Conservation (phyloP, 768 basidiomycete genomes). For the Panaeolus papilionaceus region DNA sequence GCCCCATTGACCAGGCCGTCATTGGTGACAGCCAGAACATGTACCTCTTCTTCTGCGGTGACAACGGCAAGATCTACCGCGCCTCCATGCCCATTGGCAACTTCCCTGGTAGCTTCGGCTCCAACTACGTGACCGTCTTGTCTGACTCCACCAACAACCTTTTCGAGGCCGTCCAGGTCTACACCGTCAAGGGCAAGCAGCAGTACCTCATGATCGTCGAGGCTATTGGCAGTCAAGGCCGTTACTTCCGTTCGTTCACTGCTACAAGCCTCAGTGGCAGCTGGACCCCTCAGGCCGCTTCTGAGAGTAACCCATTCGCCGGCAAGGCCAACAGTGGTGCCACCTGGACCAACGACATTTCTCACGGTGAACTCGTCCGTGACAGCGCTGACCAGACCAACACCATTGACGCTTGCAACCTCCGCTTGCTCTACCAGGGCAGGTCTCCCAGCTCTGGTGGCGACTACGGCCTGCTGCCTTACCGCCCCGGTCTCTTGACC, state of each 20-base stretch:
- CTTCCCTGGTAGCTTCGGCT: constrained; percentile 26
- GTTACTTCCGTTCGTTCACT: constrained; percentile 27
- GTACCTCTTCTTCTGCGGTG: constrained; percentile 30
- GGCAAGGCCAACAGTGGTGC: constrained; percentile 1
- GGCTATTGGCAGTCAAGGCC: constrained; percentile 24
- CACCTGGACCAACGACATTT: constrained; percentile 23
- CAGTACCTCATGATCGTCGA: constrained; percentile 27
- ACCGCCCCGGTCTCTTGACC: not conserved
- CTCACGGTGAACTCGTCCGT: constrained; percentile 24
- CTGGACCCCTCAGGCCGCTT: constrained; percentile 21
- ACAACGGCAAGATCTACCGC: constrained; percentile 31
- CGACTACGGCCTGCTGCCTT: not conserved
- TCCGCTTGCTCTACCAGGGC: constrained; percentile 21
- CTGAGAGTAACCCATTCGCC: constrained; percentile 21
- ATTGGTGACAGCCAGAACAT: constrained; percentile 27
- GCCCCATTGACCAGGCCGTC: constrained; percentile 16
- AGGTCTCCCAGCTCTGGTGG: constrained; percentile 13
- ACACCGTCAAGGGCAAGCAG: constrained; percentile 14
- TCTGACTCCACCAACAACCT: constrained; percentile 20
- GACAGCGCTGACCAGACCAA: constrained; percentile 17
- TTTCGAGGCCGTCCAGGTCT: constrained; percentile 29
- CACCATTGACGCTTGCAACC: constrained; percentile 20
- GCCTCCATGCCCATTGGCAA: constrained; percentile 24
- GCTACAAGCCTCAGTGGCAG: constrained; percentile 20
- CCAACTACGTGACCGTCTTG: constrained; percentile 25